These are phyloP conservation scores for Paecilomyces dactylethromorphus DNA, from an alignment of 2,329 filamentous ascomycete genomes.

Conservation along the genomic window DNA sequence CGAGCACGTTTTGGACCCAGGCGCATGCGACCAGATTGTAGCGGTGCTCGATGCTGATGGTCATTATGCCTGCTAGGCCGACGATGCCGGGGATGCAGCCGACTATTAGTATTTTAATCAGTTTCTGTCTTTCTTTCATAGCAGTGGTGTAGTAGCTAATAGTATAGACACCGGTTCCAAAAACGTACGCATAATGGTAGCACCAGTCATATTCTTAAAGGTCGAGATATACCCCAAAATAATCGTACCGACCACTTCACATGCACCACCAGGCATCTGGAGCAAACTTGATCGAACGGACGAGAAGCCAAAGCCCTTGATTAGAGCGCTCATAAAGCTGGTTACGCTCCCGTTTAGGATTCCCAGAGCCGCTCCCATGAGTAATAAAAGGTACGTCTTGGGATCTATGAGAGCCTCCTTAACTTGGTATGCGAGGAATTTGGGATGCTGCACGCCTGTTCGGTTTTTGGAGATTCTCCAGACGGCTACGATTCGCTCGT, in stretches of 20 bases:
- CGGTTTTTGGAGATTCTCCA: conserved; percentile 34
- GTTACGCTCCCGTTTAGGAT: conserved; percentile 45
- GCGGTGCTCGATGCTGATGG: conserved; percentile 40
- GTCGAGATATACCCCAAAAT: conserved; percentile 39
- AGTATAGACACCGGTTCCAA: background rate
- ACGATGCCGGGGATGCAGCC: conserved; percentile 38
- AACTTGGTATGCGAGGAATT: conserved; percentile 28
- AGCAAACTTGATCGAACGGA: conserved; percentile 20
- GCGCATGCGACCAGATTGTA: conserved; percentile 41
- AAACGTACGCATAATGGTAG: conserved; percentile 19
- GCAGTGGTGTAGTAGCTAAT: too few species aligned
- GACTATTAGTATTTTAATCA: conserved; percentile 27
- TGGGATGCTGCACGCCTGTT: conserved; percentile 34
- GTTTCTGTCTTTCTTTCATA: too few species aligned
- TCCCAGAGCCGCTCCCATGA: conserved; percentile 39
- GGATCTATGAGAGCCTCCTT: conserved; percentile 35
- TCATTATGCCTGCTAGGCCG: conserved; percentile 45
- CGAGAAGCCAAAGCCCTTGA: conserved; percentile 38
- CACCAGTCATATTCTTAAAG: conserved; percentile 3
- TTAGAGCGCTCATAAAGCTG: conserved; percentile 43
- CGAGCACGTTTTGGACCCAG: conserved; percentile 43
- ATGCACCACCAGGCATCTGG: conserved; percentile 28
- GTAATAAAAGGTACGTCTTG: conserved; percentile 30
- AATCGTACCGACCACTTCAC: conserved; percentile 22
- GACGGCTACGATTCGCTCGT: conserved; percentile 25